Conservation (phyloP, 2,329 filamentous ascomycete genomes). For the Alternaria sp. region DNA sequence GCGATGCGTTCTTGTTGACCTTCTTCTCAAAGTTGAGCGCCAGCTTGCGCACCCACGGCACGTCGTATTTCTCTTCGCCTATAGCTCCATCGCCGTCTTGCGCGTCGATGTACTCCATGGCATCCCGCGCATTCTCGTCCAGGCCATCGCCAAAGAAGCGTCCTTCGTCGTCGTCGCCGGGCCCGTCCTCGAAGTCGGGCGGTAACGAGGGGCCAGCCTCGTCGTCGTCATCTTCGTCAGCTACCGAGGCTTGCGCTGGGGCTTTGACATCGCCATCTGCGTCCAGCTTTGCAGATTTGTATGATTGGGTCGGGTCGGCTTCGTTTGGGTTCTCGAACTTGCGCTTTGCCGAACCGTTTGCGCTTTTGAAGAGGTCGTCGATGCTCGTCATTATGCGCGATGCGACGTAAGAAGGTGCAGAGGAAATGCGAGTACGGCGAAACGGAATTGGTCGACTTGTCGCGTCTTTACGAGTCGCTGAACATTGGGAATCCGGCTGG, state of each 20-base stretch:
- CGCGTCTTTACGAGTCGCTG: conserved; percentile 8
- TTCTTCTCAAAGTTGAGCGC: conserved; percentile 86
- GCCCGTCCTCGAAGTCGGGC: conserved; percentile 62
- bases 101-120: conserved; percentile 85
- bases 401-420: neutral
- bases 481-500: conserved; percentile 1
- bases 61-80: conserved; percentile 78
- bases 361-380: conserved; percentile 68
- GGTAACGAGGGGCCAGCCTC: conserved; percentile 62
- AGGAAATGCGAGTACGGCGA: neutral
- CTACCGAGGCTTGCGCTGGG: conserved; percentile 55
- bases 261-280: conserved; percentile 58
- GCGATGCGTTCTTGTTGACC: conserved; percentile 87
- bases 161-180: conserved; percentile 78
- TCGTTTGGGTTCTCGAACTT: conserved; percentile 63
- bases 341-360: conserved; percentile 60
- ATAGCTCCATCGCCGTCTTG: conserved; percentile 62
- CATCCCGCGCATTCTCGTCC: conserved; percentile 77
- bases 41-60: conserved; percentile 80
- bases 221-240: conserved; percentile 54
- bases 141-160: conserved; percentile 96
- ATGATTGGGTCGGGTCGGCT: conserved; percentile 63
- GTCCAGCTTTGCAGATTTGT: conserved; percentile 65
- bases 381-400: conserved; percentile 60
- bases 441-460: conserved; percentile 6